Evolutionary conservation across 306 rosid species (phyloP).

Genomic region (Dryas alaskensis): DNA sequence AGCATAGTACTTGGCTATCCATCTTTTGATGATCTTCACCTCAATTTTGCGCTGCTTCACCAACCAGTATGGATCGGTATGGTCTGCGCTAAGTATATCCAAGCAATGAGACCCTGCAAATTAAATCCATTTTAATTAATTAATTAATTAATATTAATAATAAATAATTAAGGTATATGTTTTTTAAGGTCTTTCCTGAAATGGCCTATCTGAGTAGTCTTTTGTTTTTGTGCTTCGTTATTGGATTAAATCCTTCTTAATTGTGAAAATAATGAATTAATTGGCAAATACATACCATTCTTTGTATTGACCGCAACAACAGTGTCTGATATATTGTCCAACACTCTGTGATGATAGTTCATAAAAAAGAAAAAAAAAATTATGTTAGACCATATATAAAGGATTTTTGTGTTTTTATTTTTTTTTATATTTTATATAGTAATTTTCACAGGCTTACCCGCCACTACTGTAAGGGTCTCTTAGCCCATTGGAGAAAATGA

Average conservation of each 20-base stretch:
- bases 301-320: neutral
- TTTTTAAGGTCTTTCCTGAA: no score
- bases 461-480: slow-evolving; percentile 60
- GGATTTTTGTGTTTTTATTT: no score
- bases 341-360: neutral
- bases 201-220: no score
- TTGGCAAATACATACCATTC: neutral
- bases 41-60: slow-evolving; percentile 29
- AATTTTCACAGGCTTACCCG: slow-evolving; percentile 39
- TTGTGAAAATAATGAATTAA: neutral
- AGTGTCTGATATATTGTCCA: neutral
- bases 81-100: slow-evolving; percentile 16
- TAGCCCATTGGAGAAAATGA: slow-evolving; percentile 71
- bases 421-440: no score
- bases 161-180: no score
- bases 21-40: slow-evolving; percentile 24
- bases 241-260: no score
- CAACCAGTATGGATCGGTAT: slow-evolving; percentile 36
- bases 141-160: no score
- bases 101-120: slow-evolving; percentile 42
- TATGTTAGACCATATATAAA: neutral
- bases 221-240: no score
- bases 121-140: neutral
- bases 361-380: neutral
- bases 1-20: slow-evolving; percentile 27